Conservation (phyloP, 192 early-diverging fungal species). For the Mortierella claussenii region DNA sequence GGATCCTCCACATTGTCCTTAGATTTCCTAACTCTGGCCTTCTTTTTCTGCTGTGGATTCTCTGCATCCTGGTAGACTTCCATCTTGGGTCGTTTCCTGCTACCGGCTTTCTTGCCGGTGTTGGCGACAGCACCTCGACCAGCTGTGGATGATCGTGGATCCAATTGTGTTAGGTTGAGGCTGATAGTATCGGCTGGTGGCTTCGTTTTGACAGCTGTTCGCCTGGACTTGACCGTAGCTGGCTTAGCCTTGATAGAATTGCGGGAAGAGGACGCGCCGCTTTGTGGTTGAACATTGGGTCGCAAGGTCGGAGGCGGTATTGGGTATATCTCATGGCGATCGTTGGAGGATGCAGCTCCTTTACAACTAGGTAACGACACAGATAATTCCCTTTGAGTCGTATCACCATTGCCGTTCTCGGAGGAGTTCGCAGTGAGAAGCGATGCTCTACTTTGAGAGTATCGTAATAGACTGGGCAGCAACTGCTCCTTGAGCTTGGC, state of each 20-base stretch:
- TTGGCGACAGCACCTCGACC: background rate
- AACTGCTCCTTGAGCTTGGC: constrained; percentile 24
- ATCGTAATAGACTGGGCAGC: constrained; percentile 20
- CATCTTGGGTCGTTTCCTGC: constrained; percentile 21
- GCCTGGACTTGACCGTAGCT: background rate
- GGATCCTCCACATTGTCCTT: constrained; percentile 3
- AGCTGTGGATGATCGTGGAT: background rate
- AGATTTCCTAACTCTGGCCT: background rate
- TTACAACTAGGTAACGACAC: background rate
- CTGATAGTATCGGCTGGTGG: background rate
- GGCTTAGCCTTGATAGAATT: background rate
- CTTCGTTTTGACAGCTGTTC: background rate
- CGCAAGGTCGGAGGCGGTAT: background rate
- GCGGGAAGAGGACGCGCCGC: background rate
- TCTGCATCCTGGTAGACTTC: constrained; percentile 18
- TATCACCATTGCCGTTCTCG: background rate
- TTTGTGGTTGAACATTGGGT: background rate
- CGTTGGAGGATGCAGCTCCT: background rate
- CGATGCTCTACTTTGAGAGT: constrained; percentile 3
- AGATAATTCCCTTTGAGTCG: background rate
- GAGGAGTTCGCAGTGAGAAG: background rate
- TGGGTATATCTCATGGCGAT: background rate
- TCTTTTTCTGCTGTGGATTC: constrained; percentile 10
- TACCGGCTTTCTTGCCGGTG: background rate
- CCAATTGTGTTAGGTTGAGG: background rate